Evolutionary conservation across 176 grass and related monocot species (phyloP).

Genomic region (Miscanthus lutarioriparius): DNA sequence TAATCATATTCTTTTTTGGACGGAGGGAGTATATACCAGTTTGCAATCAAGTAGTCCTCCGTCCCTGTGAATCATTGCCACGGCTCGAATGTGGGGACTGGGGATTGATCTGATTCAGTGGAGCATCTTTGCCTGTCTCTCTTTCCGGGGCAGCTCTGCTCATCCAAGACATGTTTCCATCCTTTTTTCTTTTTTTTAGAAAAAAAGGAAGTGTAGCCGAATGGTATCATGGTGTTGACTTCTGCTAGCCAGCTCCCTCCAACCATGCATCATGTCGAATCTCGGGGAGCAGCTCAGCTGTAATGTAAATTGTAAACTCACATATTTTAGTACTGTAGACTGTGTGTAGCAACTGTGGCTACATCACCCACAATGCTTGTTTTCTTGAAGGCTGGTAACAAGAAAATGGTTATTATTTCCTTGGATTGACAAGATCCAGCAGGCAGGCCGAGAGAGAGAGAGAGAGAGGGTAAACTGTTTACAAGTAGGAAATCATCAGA

Average conservation of each 20-base stretch:
- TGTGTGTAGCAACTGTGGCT: neutral
- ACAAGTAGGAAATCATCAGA: neutral
- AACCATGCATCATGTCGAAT: slow-evolving; percentile 8
- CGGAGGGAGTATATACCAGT: neutral
- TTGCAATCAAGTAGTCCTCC: neutral
- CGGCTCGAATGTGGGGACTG: slow-evolving; percentile 25
- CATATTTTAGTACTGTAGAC: neutral
- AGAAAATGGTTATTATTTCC: neutral
- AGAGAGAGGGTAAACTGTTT: neutral
- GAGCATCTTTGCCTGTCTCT: slow-evolving; percentile 36
- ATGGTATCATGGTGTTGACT: slow-evolving; percentile 13
- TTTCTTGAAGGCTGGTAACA: neutral
- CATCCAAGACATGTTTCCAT: neutral
- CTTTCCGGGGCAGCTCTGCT: slow-evolving; percentile 30
- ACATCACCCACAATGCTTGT: neutral
- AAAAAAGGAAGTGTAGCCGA: neutral
- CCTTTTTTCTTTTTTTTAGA: neutral
- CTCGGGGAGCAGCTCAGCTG: neutral
- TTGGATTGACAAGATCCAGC: neutral
- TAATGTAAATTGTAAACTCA: neutral
- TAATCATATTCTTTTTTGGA: neutral
- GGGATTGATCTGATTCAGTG: neutral
- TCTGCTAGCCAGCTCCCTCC: neutral
- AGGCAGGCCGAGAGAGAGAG: neutral
- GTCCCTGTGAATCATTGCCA: slow-evolving; percentile 19